Evolutionary conservation across 306 rosid species (phyloP), one percentile per base, ranked within the genome.

Genomic region (Vigna trinervia): DNA sequence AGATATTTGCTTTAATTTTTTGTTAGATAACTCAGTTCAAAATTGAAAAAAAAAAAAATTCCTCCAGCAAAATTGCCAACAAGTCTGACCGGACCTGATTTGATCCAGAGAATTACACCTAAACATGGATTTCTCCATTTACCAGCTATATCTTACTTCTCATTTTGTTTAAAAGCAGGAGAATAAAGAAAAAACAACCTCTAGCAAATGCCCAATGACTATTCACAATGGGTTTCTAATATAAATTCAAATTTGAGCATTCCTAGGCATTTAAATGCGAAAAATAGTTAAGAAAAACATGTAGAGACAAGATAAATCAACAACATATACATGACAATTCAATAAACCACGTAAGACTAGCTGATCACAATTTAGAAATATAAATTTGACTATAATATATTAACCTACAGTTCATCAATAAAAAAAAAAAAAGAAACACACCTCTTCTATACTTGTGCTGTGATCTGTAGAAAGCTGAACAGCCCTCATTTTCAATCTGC

Each of bases 401-500:
- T 28, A 56, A 70, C 2, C 17, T 48, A 78, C 15, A 51, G 68
- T 57, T 83, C 71, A 68, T 8, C 69, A 67, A 30, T 57, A 12
- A 17, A 58, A 41, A 47, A 73, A 41, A 63, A n/a, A 52, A 58
- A 56, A 65, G 22, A 56, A 62, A 66, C 78, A 38, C 54, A 89
- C 93, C 90, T 89, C 88, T 54, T 89, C 90, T 69, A 81, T 76
- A 74, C 81, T 34, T 7, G 93, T 83, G 78, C 93, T 81, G 87
- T 89, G 93, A 63, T 89, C 93, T 17, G 87, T 85, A 76, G 90
- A 89, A 81, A 89, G 93, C 86, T 87, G 93, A 78, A 89, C 77
- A 64, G 93, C 93, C 79, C 84, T 85, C 93, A 89, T 87, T 79
- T 85, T 89, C 66, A 89, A 66, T 81, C 85, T 81, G 80, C 90